Percentiles rank a stretch among this genome's conserved stretches.
Conservation (phyloP, 2,329 filamentous ascomycete genomes). For the Trichoderma aggressivum region DNA sequence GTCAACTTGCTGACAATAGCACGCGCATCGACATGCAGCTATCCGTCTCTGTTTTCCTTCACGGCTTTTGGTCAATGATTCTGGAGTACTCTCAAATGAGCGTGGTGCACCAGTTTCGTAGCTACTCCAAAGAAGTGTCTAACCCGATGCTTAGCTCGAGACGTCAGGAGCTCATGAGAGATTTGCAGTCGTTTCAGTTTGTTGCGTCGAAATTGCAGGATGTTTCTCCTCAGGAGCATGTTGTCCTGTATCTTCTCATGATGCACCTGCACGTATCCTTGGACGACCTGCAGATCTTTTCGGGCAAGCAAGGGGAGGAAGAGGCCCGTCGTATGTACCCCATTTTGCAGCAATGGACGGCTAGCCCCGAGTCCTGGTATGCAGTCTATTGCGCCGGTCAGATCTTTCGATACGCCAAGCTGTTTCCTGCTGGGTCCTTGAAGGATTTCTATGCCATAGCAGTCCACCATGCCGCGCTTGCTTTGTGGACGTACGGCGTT, state of each 20-base stretch:
- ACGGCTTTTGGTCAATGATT: conserved; percentile 63
- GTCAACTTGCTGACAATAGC: conserved; percentile 47
- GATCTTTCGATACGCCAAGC: conserved; percentile 57
- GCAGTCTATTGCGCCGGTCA: conserved; percentile 68
- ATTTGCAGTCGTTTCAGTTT: conserved; percentile 48
- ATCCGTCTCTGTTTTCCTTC: conserved; percentile 58
- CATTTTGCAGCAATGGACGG: conserved; percentile 56
- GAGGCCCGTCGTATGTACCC: conserved; percentile 60
- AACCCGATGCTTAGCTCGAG: conserved; percentile 51
- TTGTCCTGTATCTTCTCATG: conserved; percentile 53
- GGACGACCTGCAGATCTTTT: conserved; percentile 64
- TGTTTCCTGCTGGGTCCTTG: conserved; percentile 51
- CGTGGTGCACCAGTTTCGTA: conserved; percentile 46
- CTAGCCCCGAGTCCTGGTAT: conserved; percentile 52
- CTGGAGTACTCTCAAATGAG: conserved; percentile 63
- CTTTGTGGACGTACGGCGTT: conserved; percentile 68
- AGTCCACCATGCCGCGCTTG: conserved; percentile 65
- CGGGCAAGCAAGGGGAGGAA: conserved; percentile 64
- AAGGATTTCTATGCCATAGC: conserved; percentile 66
- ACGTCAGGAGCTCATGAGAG: conserved; percentile 60
- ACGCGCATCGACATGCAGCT: conserved; percentile 54
- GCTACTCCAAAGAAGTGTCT: conserved; percentile 43
- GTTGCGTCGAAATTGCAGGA: conserved; percentile 43
- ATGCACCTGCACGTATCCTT: conserved; percentile 64
- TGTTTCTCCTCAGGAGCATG: conserved; percentile 44